Evolutionary conservation across 1,139 yeast species (phyloP).

Genomic region (Hanseniaspora uvarum): DNA sequence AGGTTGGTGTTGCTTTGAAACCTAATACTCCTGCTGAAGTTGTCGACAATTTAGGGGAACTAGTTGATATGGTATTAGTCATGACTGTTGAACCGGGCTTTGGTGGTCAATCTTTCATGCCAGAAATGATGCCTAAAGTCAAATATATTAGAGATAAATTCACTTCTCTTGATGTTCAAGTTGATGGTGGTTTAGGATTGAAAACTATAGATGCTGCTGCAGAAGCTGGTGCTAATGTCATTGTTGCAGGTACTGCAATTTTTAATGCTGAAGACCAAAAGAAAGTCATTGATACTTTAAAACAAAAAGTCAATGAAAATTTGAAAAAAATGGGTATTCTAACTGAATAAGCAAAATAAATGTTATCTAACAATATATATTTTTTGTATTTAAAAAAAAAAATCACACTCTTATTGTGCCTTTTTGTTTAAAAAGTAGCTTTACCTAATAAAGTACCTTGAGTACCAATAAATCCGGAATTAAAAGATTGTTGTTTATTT

Average conservation of each 20-base stretch:
- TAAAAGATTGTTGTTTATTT: slow-evolving; percentile 6
- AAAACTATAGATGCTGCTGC: slow-evolving; percentile 80
- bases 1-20: slow-evolving; percentile 88
- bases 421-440: slow-evolving; percentile 12
- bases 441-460: slow-evolving; percentile 16
- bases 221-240: slow-evolving; percentile 90
- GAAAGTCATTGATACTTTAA: slow-evolving; percentile 58
- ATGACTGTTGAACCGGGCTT: slow-evolving; percentile 99
- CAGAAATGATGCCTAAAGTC: slow-evolving; percentile 93
- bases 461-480: slow-evolving; percentile 15
- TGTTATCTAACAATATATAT: too few relatives aligned
- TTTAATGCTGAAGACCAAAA: slow-evolving; percentile 73
- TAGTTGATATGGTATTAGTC: slow-evolving; percentile 82
- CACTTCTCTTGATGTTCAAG: slow-evolving; percentile 81
- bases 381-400: not conserved
- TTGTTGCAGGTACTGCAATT: slow-evolving; percentile 94
- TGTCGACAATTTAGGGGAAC: slow-evolving; percentile 61
- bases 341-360: slow-evolving; percentile 25
- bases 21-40: slow-evolving; percentile 89
- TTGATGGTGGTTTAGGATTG: slow-evolving; percentile 91
- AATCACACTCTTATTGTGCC: not conserved
- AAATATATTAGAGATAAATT: slow-evolving; percentile 57
- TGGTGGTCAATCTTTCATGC: slow-evolving; percentile 96
- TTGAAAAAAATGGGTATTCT: slow-evolving; percentile 30
- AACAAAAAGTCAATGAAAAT: slow-evolving; percentile 44